Evolutionary conservation across 352 stramenopile genomes (phyloP).

Genomic region (Phytophthora tentaculata): DNA sequence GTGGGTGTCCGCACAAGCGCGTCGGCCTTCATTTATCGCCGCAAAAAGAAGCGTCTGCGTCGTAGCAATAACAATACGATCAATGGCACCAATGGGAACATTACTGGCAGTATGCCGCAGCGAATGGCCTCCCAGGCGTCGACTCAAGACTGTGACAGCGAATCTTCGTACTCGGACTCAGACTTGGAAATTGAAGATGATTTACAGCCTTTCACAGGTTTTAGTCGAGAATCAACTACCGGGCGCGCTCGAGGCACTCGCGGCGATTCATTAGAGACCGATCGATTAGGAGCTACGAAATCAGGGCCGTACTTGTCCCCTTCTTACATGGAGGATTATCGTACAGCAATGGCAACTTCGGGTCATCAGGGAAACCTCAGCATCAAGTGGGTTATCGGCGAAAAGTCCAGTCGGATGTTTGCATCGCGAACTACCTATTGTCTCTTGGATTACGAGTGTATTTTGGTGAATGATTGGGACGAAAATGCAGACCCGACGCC

Average conservation of each 20-base stretch:
- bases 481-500: conserved; percentile 46
- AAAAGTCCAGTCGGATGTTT: conserved; percentile 75
- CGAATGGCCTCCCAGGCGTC: conserved; percentile 35
- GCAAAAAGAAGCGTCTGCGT: conserved; percentile 48
- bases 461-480: conserved; percentile 81
- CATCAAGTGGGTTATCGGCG: conserved; percentile 74
- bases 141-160: conserved; percentile 42
- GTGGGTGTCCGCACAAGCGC: conserved; percentile 65
- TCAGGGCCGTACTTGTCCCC: conserved; percentile 25
- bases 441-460: conserved; percentile 78
- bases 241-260: conserved; percentile 31
- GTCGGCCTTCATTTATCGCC: conserved; percentile 61
- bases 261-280: conserved; percentile 29
- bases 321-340: conserved; percentile 61
- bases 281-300: conserved; percentile 17
- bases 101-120: conserved; percentile 10
- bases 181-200: conserved; percentile 45
- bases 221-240: conserved; percentile 23
- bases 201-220: conserved; percentile 32
- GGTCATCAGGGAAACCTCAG: conserved; percentile 68
- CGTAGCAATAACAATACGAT: conserved; percentile 33
- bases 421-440: conserved; percentile 68
- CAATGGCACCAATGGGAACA: conserved; percentile 14
- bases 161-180: conserved; percentile 55
- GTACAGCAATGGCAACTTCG: conserved; percentile 42